Evolutionary conservation across 2,329 filamentous ascomycete species (phyloP).

Genomic region (Sporothrix protearum): DNA sequence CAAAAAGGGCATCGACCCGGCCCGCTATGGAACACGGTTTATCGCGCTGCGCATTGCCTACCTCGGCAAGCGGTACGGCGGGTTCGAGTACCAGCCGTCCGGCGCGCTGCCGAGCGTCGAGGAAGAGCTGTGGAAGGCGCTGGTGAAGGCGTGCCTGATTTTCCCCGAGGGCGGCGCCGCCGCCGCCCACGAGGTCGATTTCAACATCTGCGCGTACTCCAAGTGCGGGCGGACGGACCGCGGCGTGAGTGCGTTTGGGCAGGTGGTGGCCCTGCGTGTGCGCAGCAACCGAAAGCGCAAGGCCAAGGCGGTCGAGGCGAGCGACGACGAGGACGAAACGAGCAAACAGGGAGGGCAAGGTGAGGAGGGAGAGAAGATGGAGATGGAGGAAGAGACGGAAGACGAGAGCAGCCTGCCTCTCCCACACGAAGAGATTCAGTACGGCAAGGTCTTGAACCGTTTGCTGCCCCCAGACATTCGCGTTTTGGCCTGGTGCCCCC

Average conservation of each 20-base stretch:
- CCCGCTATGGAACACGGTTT: constrained; percentile 74
- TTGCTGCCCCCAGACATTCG: constrained; percentile 87
- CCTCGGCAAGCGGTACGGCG: constrained; percentile 84
- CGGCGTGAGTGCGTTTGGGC: constrained; percentile 94
- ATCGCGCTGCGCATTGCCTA: constrained; percentile 95
- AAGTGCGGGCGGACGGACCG: constrained; percentile 93
- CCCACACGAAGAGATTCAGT: constrained; percentile 62
- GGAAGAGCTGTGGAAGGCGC: constrained; percentile 87
- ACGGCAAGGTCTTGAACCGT: constrained; percentile 78
- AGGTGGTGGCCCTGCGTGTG: constrained; percentile 81
- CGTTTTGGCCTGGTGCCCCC: constrained; percentile 87
- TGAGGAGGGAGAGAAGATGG: constrained; percentile 44
- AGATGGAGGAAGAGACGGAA: constrained; percentile 48
- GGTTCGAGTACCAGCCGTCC: constrained; percentile 79
- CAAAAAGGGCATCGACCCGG: constrained; percentile 66
- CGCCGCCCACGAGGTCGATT: constrained; percentile 61
- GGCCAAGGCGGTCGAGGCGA: constrained; percentile 15
- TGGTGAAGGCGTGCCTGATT: constrained; percentile 78
- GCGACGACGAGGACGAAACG: constrained; percentile 21
- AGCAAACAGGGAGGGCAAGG: too few species aligned
- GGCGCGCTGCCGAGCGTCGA: constrained; percentile 78
- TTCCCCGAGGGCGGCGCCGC: constrained; percentile 56
- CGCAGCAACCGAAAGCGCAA: constrained; percentile 61
- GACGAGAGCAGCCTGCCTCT: neutral
- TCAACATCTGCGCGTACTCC: constrained; percentile 82